Percentiles rank a stretch among this genome's conserved stretches.
Conservation (phyloP, 2,329 filamentous ascomycete species). For the Apiospora phragmitis region DNA sequence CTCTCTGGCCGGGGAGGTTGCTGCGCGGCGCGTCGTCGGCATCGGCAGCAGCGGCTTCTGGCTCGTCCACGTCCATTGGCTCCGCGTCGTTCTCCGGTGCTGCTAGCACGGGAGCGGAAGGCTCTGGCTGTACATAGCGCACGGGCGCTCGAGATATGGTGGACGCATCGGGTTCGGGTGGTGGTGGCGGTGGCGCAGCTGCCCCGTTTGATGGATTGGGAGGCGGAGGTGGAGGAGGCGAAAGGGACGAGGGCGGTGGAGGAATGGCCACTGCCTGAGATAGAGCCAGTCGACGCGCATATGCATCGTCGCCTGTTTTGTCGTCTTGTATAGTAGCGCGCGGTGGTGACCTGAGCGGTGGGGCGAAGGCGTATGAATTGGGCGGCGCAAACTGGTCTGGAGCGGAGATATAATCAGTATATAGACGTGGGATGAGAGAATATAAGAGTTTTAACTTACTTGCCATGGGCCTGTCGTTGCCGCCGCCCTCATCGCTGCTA, state of each 20-base stretch:
- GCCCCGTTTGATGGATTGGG: constrained; percentile 29
- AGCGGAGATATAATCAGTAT: background rate
- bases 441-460: background rate
- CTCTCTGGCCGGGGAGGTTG: constrained; percentile 74
- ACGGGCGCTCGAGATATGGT: constrained; percentile 79
- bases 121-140: constrained; percentile 61
- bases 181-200: constrained; percentile 34
- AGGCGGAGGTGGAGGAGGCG: constrained; percentile 16
- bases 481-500: constrained; percentile 35
- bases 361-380: constrained; percentile 55
- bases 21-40: constrained; percentile 49
- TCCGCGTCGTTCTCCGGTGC: constrained; percentile 38
- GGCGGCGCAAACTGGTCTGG: constrained; percentile 63
- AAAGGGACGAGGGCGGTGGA: constrained; percentile 21
- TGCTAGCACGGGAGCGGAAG: constrained; percentile 36
- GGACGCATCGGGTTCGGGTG: constrained; percentile 40
- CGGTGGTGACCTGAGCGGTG: constrained; percentile 52
- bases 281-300: constrained; percentile 61
- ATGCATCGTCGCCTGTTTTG: constrained; percentile 69
- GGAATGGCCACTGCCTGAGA: constrained; percentile 41
- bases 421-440: constrained; percentile 16
- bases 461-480: constrained; percentile 30
- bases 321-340: constrained; percentile 53
- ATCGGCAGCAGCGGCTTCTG: constrained; percentile 21
- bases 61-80: constrained; percentile 37